Evolutionary conservation across 495 filamentous ascomycete genomes (phyloP).

Genomic region (Bacidia gigantensis): DNA sequence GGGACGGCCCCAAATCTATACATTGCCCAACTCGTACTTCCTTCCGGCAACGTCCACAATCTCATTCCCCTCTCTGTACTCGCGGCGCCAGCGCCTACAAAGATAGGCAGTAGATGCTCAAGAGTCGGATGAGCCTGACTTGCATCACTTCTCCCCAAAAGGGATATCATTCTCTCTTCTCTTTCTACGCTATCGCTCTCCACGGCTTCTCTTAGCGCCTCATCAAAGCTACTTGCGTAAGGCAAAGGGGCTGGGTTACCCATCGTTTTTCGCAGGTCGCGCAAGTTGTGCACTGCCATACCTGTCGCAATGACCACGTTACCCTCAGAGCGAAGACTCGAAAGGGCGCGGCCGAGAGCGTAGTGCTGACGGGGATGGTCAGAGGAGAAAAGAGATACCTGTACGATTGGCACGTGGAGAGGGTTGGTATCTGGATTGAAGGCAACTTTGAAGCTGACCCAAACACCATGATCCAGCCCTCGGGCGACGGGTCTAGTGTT

Average conservation of each 20-base stretch:
- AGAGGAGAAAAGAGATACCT: slow-evolving; percentile 59
- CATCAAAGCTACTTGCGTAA: slow-evolving; percentile 65
- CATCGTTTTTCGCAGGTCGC: slow-evolving; percentile 41
- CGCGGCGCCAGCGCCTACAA: slow-evolving; percentile 60
- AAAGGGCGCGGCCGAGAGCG: slow-evolving; percentile 53
- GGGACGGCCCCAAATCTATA: slow-evolving; percentile 57
- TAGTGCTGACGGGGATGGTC: slow-evolving; percentile 62
- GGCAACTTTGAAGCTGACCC: slow-evolving; percentile 53
- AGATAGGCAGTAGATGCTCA: slow-evolving; percentile 70
- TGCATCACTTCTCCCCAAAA: slow-evolving; percentile 52
- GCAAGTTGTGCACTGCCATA: slow-evolving; percentile 80
- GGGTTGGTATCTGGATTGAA: slow-evolving; percentile 65
- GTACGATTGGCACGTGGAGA: slow-evolving; percentile 62
- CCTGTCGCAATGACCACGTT: slow-evolving; percentile 65
- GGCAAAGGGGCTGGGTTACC: slow-evolving; percentile 38
- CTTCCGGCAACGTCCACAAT: slow-evolving; percentile 52
- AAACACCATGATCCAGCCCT: slow-evolving; percentile 74
- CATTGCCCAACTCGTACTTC: slow-evolving; percentile 59
- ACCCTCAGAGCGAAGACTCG: slow-evolving; percentile 53
- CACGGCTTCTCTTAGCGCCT: slow-evolving; percentile 61
- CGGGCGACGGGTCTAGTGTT: slow-evolving; percentile 47
- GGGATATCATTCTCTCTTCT: slow-evolving; percentile 35
- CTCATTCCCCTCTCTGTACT: slow-evolving; percentile 46
- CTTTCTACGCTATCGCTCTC: slow-evolving; percentile 32
- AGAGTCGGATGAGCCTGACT: slow-evolving; percentile 65